Percentiles rank a stretch among this genome's conserved stretches.
These are phyloP conservation scores for Copromyces sp. DNA, from an alignment of 495 filamentous ascomycete genomes.

Conservation along the genomic window DNA sequence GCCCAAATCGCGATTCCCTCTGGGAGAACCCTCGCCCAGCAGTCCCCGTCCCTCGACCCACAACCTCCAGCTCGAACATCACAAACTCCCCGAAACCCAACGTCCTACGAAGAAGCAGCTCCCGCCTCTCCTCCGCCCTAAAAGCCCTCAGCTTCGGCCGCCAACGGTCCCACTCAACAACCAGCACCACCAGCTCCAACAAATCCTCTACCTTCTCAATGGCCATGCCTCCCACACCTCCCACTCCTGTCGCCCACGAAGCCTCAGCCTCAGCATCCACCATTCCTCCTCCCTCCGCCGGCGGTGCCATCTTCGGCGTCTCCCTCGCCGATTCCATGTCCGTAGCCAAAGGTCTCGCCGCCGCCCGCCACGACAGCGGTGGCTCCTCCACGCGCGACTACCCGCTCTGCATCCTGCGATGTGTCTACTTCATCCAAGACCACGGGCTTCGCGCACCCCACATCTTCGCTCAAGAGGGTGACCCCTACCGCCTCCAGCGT, in stretches of 20 bases:
- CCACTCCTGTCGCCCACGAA: not conserved
- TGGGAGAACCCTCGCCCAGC: conserved; percentile 11
- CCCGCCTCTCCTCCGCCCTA: conserved; percentile 24
- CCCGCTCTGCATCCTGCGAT: conserved; percentile 34
- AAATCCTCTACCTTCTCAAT: not conserved
- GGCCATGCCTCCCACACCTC: not conserved
- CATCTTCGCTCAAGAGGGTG: conserved; percentile 29
- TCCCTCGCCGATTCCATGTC: conserved; percentile 28
- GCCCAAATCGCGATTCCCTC: not conserved
- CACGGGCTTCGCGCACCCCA: conserved; percentile 23
- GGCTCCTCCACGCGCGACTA: conserved; percentile 30
- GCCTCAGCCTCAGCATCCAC: conserved; percentile 7
- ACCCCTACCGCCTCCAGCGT: conserved; percentile 19
- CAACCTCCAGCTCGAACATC: conserved; percentile 3
- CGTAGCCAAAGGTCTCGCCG: conserved; percentile 29
- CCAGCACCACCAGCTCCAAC: not conserved
- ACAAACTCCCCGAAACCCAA: not conserved
- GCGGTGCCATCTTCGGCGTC: conserved; percentile 28
- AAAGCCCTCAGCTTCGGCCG: conserved; percentile 4
- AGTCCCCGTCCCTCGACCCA: conserved; percentile 1
- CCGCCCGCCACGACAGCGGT: conserved; percentile 25
- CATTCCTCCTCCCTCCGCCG: conserved; percentile 3
- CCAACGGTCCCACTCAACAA: not conserved
- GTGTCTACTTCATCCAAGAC: conserved; percentile 32
- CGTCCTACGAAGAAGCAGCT: conserved; percentile 22